A percentile compares a stretch with the other conserved stretches of the same genome.
Conservation (phyloP, 148 eudicot species). For the Persicaria tinctoria region DNA sequence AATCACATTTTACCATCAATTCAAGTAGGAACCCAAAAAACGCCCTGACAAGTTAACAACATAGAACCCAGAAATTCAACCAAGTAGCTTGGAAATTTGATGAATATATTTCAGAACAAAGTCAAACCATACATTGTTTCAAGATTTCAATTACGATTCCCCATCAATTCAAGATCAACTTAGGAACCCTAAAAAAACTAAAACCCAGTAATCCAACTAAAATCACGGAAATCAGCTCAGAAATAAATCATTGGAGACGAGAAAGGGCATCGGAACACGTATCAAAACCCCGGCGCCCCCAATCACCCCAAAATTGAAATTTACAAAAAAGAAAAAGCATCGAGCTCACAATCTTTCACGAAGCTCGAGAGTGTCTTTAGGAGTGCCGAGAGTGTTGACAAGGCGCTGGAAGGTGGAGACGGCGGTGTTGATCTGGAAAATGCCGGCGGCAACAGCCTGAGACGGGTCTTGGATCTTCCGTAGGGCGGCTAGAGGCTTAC, state of each 20-base stretch:
- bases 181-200: too few relatives aligned
- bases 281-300: neutral
- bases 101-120: neutral
- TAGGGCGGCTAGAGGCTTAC: slow-evolving; percentile 19
- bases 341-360: slow-evolving; percentile 42
- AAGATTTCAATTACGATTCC: too few relatives aligned
- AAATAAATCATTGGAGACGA: neutral
- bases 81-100: neutral
- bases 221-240: too few relatives aligned
- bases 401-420: slow-evolving; percentile 45
- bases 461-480: slow-evolving; percentile 27
- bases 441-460: slow-evolving; percentile 41
- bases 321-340: neutral
- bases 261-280: neutral
- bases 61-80: neutral
- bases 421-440: slow-evolving; percentile 57
- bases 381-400: slow-evolving; percentile 50
- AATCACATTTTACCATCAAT: neutral
- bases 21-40: neutral
- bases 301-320: neutral
- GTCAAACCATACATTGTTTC: too few relatives aligned
- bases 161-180: too few relatives aligned
- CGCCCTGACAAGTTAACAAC: neutral
- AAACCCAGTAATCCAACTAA: too few relatives aligned
- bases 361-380: slow-evolving; percentile 54